Percentiles rank a stretch among this genome's conserved stretches.
phyloP scores from a whole-genome alignment of 495 filamentous ascomycete species.

The Hyaloscypha bicolor region DNA sequence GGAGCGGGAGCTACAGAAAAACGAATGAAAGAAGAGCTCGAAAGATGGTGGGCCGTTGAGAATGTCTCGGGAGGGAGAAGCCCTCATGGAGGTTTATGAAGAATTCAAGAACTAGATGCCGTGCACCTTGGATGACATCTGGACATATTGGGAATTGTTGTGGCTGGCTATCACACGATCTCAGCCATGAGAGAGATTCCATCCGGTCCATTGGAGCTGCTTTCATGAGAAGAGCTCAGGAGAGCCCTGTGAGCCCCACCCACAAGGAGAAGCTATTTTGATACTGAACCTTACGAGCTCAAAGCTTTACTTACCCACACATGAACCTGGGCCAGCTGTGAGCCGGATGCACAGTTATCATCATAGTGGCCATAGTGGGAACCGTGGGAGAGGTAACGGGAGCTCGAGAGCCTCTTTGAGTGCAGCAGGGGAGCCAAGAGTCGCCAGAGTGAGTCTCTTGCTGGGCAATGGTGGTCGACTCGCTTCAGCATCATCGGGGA shows the following conservation, averaged over 20 bases:
- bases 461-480: background rate
- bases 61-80: constrained; percentile 25
- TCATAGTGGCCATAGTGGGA: constrained; percentile 18
- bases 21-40: constrained; percentile 32
- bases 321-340: constrained; percentile 32
- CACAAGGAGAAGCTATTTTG: constrained; percentile 21
- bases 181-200: constrained; percentile 25
- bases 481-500: constrained; percentile 24
- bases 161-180: constrained; percentile 29
- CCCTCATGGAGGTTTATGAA: constrained; percentile 28
- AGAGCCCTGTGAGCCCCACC: constrained; percentile 20
- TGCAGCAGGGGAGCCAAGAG: background rate
- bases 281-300: constrained; percentile 22
- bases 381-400: constrained; percentile 2
- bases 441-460: background rate
- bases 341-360: constrained; percentile 10
- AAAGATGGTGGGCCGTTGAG: constrained; percentile 21
- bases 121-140: constrained; percentile 8
- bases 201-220: constrained; percentile 18
- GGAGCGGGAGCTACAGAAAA: constrained; percentile 28
- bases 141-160: constrained; percentile 14
- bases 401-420: constrained; percentile 26
- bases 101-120: constrained; percentile 13
- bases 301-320: constrained; percentile 23
- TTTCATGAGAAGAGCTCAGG: constrained; percentile 9